Conservation (phyloP, 306 rosid species). For the Pterocarpus macrocarpus region DNA sequence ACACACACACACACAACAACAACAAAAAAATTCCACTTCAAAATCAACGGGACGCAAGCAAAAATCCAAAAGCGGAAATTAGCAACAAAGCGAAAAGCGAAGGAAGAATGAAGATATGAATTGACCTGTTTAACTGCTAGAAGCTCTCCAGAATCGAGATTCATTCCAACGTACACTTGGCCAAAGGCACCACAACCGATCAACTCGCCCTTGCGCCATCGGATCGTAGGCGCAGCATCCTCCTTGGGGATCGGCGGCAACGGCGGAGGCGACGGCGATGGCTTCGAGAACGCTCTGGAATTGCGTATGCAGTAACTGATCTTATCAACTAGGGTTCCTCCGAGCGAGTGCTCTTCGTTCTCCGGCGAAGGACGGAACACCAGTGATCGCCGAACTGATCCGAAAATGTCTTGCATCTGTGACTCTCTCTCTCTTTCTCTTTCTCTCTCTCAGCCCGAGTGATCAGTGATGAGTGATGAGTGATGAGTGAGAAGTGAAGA, state of each 20-base stretch:
- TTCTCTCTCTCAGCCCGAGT: background rate
- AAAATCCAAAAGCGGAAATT: background rate
- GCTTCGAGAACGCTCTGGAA: slow-evolving; percentile 88
- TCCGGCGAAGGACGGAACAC: slow-evolving; percentile 84
- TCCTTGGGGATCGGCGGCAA: slow-evolving; percentile 54
- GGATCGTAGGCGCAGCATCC: slow-evolving; percentile 65
- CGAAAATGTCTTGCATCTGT: slow-evolving; percentile 91
- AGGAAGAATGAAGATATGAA: slow-evolving; percentile 9
- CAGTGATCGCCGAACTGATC: slow-evolving; percentile 97
- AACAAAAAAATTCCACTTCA: background rate
- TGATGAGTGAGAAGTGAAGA: background rate
- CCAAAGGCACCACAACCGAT: slow-evolving; percentile 99
- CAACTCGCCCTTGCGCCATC: slow-evolving; percentile 99
- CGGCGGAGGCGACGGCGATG: slow-evolving; percentile 59
- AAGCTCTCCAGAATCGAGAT: slow-evolving; percentile 99
- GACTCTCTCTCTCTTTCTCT: slow-evolving; percentile 7
- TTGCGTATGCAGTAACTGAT: slow-evolving; percentile 77
- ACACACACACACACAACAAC: background rate
- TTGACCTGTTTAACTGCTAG: slow-evolving; percentile 93
- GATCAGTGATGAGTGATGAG: background rate
- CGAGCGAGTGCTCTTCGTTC: slow-evolving; percentile 61
- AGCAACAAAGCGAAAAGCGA: background rate
- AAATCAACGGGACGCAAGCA: background rate
- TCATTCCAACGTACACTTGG: slow-evolving; percentile 99
- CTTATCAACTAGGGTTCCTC: slow-evolving; percentile 83